Evolutionary conservation across 371 early-diverging fungal genomes (phyloP), one percentile per base, ranked within the genome.

Genomic region (Mortierella sp.): DNA sequence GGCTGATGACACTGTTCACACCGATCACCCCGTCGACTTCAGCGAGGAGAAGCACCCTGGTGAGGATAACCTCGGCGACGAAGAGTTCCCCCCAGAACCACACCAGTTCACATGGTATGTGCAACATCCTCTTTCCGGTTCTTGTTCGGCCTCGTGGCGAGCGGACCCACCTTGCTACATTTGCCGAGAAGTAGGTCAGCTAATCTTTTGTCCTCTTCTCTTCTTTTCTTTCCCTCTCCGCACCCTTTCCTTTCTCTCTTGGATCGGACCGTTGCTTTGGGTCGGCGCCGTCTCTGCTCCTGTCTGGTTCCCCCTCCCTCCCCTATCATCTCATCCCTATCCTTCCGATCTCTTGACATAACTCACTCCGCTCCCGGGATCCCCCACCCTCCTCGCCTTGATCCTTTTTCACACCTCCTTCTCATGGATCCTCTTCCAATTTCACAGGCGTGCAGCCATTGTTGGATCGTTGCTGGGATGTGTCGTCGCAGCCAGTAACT

Each of bases 401-500:
- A n/a, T 50, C 21, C 50, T 7, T 50, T n/a, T 14, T 21, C 50
- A 6, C 16, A n/a, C n/a, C 4, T n/a, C n/a, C 6, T 25, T 55
- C 5, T 55, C 55, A 59, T 16, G 18, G 11, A 45, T 25, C 18
- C 11, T 23, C 15, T 11, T 48, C n/a, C 23, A n/a, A 14, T 19
- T 21, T 18, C 18, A 43, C 19, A 77, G 88, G 87, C 87, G 93
- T 50, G 84, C 93, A 19, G 69, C 87, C 47, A 82, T 92, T 60
- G 84, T 92, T 21, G 93, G 93, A 4, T 87, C 88, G 23, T 60
- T 93, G 0, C 70, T 93, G 26, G 93, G 93, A 60, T 87, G 87
- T 76, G 81, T 92, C 61, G 89, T 93, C 70, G 87, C 88, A 57
- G 93, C 93, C 37, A 89, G 89, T 64, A 93, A 93, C 80, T 83